Base-by-base conservation (phyloP, 2,329 filamentous ascomycete species). In the Monosporascus cannonballus region DNA sequence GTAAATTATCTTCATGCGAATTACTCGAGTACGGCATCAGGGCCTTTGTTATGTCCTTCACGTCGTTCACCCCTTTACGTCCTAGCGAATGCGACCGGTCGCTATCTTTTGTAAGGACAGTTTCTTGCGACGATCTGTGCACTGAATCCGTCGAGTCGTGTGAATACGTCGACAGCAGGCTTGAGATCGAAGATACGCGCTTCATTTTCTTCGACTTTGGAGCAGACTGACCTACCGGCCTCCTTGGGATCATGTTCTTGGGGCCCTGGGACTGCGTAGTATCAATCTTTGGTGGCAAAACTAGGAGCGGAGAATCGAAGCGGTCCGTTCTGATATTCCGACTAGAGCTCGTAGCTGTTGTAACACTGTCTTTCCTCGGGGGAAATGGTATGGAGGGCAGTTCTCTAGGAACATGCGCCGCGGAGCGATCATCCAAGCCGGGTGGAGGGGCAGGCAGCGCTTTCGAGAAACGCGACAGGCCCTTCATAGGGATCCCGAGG, bases 381-480 rank as follows among this genome's bases (percentile, higher is more conserved):
- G 65, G 64, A 42, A 63, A 61, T 44, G 63, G 57, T 27, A 59
- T 52, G 51, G 55, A 45, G 47, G 63, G 60, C 30, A 64, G 57
- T 25, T 58, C 52, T 56, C 61, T 63, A 54, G 58, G 51, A 55
- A 57, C 50, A n/a, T 56, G 55, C 49, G 46, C 47, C 46, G 56
- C 47, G 39, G 55, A 50, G 47, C 51, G 54, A 30, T 60, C 54
- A 39, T 61, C 56, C 38, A 61, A 46, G 22, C 47, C 59, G 50
- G 72, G 67, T 50, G 79, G 77, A 62, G 77, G 76, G 51, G 73
- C 70, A 36, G 79, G 80, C 57, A 83, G 69, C 36, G 78, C 79
- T 69, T 83, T 83, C 63, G 79, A 81, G 68, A 79, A 80, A 65
- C 79, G 78, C 60, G 79, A 82, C 51, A 72, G 69, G 60, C 76